Conservation (phyloP, 176 grass and related monocot species). For the Juncus effusus region DNA sequence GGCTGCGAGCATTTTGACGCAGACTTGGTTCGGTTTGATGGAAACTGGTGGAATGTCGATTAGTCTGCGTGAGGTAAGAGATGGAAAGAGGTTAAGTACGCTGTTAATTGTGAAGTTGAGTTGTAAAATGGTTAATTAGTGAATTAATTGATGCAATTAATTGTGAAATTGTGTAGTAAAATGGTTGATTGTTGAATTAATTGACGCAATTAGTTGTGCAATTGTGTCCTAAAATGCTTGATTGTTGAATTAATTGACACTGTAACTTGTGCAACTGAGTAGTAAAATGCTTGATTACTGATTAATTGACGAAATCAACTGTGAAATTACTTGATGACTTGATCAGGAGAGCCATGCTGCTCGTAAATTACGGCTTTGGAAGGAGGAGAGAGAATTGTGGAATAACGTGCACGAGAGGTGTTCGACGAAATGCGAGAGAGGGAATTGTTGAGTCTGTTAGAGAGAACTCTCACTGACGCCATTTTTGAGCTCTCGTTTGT, state of each 20-base stretch:
- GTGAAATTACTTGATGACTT: slow-evolving; percentile 39
- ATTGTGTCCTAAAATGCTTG: no score
- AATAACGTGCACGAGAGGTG: slow-evolving; percentile 24
- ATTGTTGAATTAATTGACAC: no score
- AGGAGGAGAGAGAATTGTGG: slow-evolving; percentile 38
- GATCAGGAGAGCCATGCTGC: slow-evolving; percentile 58
- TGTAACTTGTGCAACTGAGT: no score
- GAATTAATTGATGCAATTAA: no score
- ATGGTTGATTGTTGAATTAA: no score
- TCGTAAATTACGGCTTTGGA: slow-evolving; percentile 72
- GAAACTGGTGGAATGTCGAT: slow-evolving; percentile 40
- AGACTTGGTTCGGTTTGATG: slow-evolving; percentile 59
- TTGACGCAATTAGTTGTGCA: no score
- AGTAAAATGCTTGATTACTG: no score
- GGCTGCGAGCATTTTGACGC: slow-evolving; percentile 79
- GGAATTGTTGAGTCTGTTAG: background rate
- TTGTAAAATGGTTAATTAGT: no score
- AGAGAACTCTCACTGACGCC: background rate
- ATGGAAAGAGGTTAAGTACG: background rate
- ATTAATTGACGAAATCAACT: no score
- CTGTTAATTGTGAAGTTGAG: background rate
- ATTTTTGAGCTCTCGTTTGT: no score
- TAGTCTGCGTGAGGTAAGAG: slow-evolving; percentile 22
- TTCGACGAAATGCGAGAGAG: slow-evolving; percentile 33
- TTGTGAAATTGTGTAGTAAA: no score